A percentile compares a stretch with the other conserved stretches of the same genome.
Evolutionary conservation across 176 grass and related monocot genomes (phyloP).

Genomic region (Cocos nucifera): DNA sequence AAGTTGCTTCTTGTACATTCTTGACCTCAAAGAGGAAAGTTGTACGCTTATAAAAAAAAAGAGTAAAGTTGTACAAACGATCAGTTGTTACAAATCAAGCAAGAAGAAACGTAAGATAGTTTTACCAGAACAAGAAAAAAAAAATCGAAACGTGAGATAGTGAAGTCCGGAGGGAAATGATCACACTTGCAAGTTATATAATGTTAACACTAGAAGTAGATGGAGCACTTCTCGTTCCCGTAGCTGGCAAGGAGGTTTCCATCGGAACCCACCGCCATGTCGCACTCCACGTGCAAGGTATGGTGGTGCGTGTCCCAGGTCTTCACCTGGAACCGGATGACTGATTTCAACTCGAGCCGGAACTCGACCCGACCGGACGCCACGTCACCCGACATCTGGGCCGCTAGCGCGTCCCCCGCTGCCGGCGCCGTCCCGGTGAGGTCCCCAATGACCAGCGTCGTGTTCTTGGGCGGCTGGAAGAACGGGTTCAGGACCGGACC

Average conservation of each 20-base stretch:
- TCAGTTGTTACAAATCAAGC: no score
- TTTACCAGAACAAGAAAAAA: no score
- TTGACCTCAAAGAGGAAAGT: no score
- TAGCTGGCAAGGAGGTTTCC: constrained; percentile 32
- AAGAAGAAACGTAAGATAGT: no score
- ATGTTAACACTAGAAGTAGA: constrained; percentile 4
- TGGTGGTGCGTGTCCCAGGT: constrained; percentile 62
- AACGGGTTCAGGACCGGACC: constrained; percentile 35
- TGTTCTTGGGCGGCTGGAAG: constrained; percentile 62
- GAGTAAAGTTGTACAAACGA: no score
- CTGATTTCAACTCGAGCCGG: constrained; percentile 45
- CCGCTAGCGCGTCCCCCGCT: constrained; percentile 22
- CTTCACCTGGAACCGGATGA: constrained; percentile 54
- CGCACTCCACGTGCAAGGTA: constrained; percentile 49
- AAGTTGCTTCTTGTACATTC: no score
- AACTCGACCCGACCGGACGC: constrained; percentile 27
- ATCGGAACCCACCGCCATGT: constrained; percentile 24
- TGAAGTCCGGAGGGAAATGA: no score
- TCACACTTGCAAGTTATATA: no score
- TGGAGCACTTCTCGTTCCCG: constrained; percentile 30
- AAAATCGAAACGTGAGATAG: no score
- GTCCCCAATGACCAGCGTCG: constrained; percentile 28
- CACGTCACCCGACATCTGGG: constrained; percentile 30
- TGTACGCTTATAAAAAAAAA: no score
- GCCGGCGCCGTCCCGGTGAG: constrained; percentile 20